These are phyloP conservation scores for Pugionium dolabratum DNA, from an alignment of 345 rosid genomes.

Conservation along the genomic window DNA sequence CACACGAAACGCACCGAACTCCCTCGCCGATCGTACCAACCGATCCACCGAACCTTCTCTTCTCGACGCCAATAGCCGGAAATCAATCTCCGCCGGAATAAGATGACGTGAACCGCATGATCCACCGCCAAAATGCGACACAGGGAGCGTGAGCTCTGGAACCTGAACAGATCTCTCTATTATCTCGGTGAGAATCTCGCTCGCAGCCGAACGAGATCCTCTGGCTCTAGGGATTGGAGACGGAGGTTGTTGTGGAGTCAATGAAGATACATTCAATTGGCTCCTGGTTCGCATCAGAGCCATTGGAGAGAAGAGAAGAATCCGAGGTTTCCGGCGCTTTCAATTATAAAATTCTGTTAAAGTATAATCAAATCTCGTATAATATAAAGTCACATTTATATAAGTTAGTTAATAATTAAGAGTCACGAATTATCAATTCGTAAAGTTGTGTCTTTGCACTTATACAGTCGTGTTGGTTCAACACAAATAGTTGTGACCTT, in stretches of 20 bases:
- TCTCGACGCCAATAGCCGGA: slow-evolving; percentile 40
- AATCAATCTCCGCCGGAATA: slow-evolving; percentile 47
- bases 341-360: slow-evolving; percentile 2
- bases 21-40: slow-evolving; percentile 53
- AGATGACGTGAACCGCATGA: slow-evolving; percentile 2
- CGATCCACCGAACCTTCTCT: slow-evolving; percentile 46
- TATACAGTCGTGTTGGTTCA: too few species aligned
- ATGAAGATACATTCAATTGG: slow-evolving; percentile 42
- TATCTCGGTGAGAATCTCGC: slow-evolving; percentile 47
- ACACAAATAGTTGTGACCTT: too few species aligned
- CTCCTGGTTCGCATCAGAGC: slow-evolving; percentile 49
- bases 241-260: slow-evolving; percentile 71
- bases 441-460: too few species aligned
- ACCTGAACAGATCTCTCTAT: slow-evolving; percentile 51
- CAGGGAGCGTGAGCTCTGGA: slow-evolving; percentile 64
- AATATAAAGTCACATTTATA: too few species aligned
- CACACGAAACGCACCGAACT: slow-evolving; percentile 55
- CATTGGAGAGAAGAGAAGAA: slow-evolving; percentile 35
- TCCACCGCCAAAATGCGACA: slow-evolving; percentile 31
- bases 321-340: slow-evolving; percentile 26
- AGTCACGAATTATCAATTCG: too few species aligned
- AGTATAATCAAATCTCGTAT: too few species aligned
- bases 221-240: slow-evolving; percentile 72
- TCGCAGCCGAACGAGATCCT: slow-evolving; percentile 78
- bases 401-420: too few species aligned